Conservation (phyloP, 805 yeast genomes). For the Myxozyma monticola region DNA sequence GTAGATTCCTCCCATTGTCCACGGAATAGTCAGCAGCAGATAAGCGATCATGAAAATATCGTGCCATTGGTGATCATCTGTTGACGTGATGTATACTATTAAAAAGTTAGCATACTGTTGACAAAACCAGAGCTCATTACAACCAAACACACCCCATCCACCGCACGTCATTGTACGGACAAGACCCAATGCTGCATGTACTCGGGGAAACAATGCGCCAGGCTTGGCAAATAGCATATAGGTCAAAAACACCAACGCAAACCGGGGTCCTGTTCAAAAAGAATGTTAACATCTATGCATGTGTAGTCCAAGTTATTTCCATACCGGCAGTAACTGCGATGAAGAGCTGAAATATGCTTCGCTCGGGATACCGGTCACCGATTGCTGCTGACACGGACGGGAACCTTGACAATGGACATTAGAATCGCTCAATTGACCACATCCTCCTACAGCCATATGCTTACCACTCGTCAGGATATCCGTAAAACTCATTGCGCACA, state of each 20-base stretch:
- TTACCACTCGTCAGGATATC: conserved; percentile 94
- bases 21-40: conserved; percentile 85
- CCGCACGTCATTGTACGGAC: conserved; percentile 94
- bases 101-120: neutral
- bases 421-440: neutral
- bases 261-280: conserved; percentile 38
- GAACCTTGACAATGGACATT: conserved; percentile 44
- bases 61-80: conserved; percentile 96
- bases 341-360: conserved; percentile 85
- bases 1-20: conserved; percentile 67
- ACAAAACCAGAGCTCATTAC: neutral
- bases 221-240: conserved; percentile 26
- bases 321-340: conserved; percentile 87
- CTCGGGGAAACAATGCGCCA: conserved; percentile 42
- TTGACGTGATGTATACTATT: conserved; percentile 83
- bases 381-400: conserved; percentile 97
- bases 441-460: neutral
- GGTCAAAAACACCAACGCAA: conserved; percentile 24
- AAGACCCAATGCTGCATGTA: conserved; percentile 56
- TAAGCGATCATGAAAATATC: conserved; percentile 94
- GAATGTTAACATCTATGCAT: conserved; percentile 48
- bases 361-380: conserved; percentile 95
- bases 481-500: conserved; percentile 79
- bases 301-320: conserved; percentile 48
- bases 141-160: conserved; percentile 63